A percentile compares a stretch with the other conserved stretches of the same genome.
Conservation (phyloP, 2,329 filamentous ascomycete species). For the Fusarium verrucosum region DNA sequence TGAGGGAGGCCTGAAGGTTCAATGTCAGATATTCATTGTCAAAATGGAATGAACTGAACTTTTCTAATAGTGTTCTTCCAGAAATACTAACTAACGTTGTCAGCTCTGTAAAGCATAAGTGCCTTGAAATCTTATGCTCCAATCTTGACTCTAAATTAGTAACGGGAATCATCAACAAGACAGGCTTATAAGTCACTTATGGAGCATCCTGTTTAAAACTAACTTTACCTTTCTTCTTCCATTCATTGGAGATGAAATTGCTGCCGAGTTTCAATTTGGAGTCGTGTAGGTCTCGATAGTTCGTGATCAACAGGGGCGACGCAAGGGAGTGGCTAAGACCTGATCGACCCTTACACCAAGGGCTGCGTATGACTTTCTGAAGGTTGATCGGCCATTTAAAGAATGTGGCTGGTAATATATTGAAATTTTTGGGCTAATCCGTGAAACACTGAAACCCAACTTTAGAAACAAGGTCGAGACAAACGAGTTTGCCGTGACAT, state of each 20-base stretch:
- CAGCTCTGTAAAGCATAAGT: no score
- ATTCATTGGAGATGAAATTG: accelerated
- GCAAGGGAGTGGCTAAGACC: slow-evolving; percentile 37
- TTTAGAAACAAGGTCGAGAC: not conserved
- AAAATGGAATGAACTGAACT: not conserved
- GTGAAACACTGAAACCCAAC: not conserved
- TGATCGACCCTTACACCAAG: slow-evolving; percentile 18
- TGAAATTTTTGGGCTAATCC: no score
- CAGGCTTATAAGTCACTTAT: not conserved
- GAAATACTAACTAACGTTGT: not conserved
- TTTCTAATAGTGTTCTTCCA: no score
- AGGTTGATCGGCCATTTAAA: not conserved
- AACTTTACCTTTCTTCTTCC: no score
- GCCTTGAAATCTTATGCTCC: no score
- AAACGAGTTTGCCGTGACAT: not conserved
- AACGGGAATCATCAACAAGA: no score
- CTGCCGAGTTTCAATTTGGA: not conserved
- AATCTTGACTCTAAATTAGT: no score
- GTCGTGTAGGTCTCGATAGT: not conserved
- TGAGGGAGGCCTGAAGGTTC: accelerated
- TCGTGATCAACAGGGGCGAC: slow-evolving; percentile 12
- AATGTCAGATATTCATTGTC: accelerated
- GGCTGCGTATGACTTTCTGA: not conserved
- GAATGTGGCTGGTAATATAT: slow-evolving; percentile 13
- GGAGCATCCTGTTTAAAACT: no score